phyloP scores from a whole-genome alignment of 768 basidiomycete genomes.

The Sarcodon sp. region DNA sequence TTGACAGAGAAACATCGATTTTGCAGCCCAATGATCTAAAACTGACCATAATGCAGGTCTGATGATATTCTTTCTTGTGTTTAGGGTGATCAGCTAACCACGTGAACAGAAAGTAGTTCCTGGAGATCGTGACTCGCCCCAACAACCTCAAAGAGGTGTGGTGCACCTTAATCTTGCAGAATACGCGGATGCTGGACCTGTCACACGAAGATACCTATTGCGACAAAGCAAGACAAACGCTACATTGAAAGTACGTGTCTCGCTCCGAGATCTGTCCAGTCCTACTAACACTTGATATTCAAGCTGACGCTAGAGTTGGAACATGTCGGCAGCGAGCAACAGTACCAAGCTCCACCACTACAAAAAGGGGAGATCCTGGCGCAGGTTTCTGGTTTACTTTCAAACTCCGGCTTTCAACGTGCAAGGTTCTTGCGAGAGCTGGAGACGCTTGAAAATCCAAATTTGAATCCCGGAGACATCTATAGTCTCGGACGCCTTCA shows the following conservation, averaged over 20 bases:
- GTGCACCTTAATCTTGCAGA: slow-evolving; percentile 65
- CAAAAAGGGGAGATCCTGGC: slow-evolving; percentile 63
- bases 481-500: slow-evolving; percentile 10
- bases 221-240: slow-evolving; percentile 72
- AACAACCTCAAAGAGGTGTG: slow-evolving; percentile 49
- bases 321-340: slow-evolving; percentile 37
- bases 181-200: slow-evolving; percentile 45
- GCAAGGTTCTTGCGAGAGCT: slow-evolving; percentile 34
- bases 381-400: slow-evolving; percentile 48
- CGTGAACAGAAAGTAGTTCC: slow-evolving; percentile 36
- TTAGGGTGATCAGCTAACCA: neutral
- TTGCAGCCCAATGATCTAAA: slow-evolving; percentile 52
- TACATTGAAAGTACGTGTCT: slow-evolving; percentile 44
- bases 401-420: slow-evolving; percentile 33
- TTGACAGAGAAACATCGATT: slow-evolving; percentile 35
- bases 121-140: slow-evolving; percentile 40
- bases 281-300: neutral
- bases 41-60: slow-evolving; percentile 47
- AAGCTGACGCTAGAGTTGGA: slow-evolving; percentile 50
- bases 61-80: neutral
- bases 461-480: slow-evolving; percentile 3
- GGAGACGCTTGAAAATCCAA: slow-evolving; percentile 9
- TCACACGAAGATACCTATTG: slow-evolving; percentile 55
- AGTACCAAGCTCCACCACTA: slow-evolving; percentile 53
- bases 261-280: neutral